phyloP scores from a whole-genome alignment of 1,284 basidiomycete species.

The Inonotus hispidus region DNA sequence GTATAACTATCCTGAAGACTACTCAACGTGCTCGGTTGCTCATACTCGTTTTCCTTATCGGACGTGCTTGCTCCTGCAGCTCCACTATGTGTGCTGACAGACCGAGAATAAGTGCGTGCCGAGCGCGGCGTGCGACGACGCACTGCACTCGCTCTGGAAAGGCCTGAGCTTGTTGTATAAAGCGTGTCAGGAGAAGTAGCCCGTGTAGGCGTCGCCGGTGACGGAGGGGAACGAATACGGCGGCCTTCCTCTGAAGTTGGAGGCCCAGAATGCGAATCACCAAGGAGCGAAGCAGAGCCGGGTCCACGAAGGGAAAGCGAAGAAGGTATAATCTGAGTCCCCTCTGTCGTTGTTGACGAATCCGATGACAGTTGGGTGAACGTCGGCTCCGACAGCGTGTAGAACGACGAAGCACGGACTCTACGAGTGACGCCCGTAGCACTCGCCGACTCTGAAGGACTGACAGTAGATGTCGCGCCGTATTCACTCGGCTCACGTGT shows the following conservation, averaged over 20 bases:
- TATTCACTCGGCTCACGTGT: constrained; percentile 12
- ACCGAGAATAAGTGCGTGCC: constrained; percentile 35
- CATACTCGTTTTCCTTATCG: constrained; percentile 51
- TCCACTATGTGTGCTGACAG: constrained; percentile 9
- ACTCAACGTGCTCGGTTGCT: constrained; percentile 5
- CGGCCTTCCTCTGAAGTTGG: constrained; percentile 17
- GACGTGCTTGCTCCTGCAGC: constrained; percentile 26
- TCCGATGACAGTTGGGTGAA: constrained; percentile 19
- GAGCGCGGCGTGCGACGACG: constrained; percentile 45
- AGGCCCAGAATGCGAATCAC: constrained; percentile 48
- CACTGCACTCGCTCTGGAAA: constrained; percentile 56
- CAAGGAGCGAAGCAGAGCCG: constrained; percentile 49
- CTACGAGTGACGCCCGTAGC: constrained; percentile 28
- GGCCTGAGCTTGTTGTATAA: constrained; percentile 19
- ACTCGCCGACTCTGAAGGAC: constrained; percentile 17
- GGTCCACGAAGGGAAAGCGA: constrained; percentile 52
- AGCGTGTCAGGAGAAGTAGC: constrained; percentile 15
- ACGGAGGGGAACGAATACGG: constrained; percentile 16
- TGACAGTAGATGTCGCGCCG: constrained; percentile 3
- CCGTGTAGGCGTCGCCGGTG: constrained; percentile 22
- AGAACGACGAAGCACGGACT: constrained; percentile 28
- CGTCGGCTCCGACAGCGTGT: constrained; percentile 31
- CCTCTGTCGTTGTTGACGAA: constrained; percentile 27
- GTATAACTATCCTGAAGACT: constrained; percentile 23
- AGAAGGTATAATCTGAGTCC: constrained; percentile 41